These are phyloP conservation scores for Tubosaeta sp. DNA, from an alignment of 768 basidiomycete genomes.

Conservation along the genomic window DNA sequence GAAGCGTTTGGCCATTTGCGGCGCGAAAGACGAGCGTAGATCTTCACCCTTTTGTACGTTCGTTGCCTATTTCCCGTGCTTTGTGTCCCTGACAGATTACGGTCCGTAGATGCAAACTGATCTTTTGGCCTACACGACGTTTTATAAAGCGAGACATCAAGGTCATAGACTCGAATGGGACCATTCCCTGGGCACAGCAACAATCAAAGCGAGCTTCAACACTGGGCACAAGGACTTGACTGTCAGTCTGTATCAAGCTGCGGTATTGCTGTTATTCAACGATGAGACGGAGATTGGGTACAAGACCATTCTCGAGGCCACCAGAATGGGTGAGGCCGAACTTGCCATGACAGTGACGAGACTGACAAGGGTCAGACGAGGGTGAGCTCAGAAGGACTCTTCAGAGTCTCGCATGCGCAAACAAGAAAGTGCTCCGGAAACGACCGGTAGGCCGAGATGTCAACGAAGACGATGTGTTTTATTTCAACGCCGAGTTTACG, in stretches of 20 bases:
- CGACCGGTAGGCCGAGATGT: slow-evolving; percentile 76
- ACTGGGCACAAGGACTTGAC: slow-evolving; percentile 77
- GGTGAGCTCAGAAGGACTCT: slow-evolving; percentile 76
- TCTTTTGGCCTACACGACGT: slow-evolving; percentile 55
- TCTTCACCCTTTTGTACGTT: slow-evolving; percentile 50
- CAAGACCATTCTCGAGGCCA: slow-evolving; percentile 61
- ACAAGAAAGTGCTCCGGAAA: slow-evolving; percentile 84
- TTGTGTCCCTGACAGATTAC: slow-evolving; percentile 1
- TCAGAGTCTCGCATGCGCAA: slow-evolving; percentile 90
- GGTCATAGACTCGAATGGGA: slow-evolving; percentile 80
- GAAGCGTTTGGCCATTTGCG: slow-evolving; percentile 84
- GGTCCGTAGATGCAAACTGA: slow-evolving; percentile 65
- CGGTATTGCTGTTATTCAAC: slow-evolving; percentile 87
- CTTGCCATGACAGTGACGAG: background rate
- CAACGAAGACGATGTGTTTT: slow-evolving; percentile 68
- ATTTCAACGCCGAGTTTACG: slow-evolving; percentile 78
- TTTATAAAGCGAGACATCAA: slow-evolving; percentile 77
- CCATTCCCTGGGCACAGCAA: slow-evolving; percentile 81
- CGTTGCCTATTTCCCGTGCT: background rate
- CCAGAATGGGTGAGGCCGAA: slow-evolving; percentile 60
- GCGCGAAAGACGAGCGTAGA: slow-evolving; percentile 46
- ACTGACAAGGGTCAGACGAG: slow-evolving; percentile 44
- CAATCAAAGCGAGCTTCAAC: slow-evolving; percentile 65
- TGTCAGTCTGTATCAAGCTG: slow-evolving; percentile 85
- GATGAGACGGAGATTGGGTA: slow-evolving; percentile 56